These are phyloP conservation scores for Cladosporium halotolerans DNA, from an alignment of 2,329 filamentous ascomycete genomes.

Conservation along the genomic window DNA sequence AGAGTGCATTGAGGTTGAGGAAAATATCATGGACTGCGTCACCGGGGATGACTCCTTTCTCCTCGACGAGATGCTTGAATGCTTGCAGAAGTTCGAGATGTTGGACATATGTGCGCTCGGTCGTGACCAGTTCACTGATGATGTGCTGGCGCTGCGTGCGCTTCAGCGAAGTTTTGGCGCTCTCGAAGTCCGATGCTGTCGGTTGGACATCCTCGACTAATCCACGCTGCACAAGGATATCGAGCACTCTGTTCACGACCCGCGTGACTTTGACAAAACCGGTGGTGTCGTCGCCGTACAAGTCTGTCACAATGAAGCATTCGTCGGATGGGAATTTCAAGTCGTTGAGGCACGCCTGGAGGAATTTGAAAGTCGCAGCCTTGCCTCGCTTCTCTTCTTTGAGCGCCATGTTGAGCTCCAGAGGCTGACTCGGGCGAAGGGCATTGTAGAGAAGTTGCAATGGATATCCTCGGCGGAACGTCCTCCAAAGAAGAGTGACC, in stretches of 20 bases:
- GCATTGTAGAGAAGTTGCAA: slow-evolving; percentile 86
- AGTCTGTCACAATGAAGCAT: slow-evolving; percentile 84
- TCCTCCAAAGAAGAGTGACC: slow-evolving; percentile 84
- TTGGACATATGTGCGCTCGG: slow-evolving; percentile 95
- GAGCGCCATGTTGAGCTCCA: slow-evolving; percentile 44
- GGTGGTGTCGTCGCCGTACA: slow-evolving; percentile 90
- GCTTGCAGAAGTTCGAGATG: slow-evolving; percentile 91
- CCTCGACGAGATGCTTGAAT: slow-evolving; percentile 82
- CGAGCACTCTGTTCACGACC: slow-evolving; percentile 86
- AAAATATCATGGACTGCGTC: slow-evolving; percentile 93
- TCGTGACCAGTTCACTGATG: slow-evolving; percentile 84
- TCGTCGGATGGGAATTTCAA: slow-evolving; percentile 72
- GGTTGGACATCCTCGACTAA: slow-evolving; percentile 54
- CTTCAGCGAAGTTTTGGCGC: slow-evolving; percentile 40
- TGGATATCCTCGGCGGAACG: slow-evolving; percentile 75
- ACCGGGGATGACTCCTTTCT: slow-evolving; percentile 79
- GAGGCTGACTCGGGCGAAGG: slow-evolving; percentile 61
- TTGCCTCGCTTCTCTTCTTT: slow-evolving; percentile 74
- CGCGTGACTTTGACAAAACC: slow-evolving; percentile 96
- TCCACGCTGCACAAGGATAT: slow-evolving; percentile 73
- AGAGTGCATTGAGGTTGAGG: slow-evolving; percentile 86
- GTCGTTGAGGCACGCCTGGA: slow-evolving; percentile 80
- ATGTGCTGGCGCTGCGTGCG: slow-evolving; percentile 78
- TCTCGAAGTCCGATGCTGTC: slow-evolving; percentile 52
- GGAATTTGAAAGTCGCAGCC: slow-evolving; percentile 83